Evolutionary conservation across 2,329 filamentous ascomycete species (phyloP), one percentile per base, ranked within the genome.

Genomic region (Arachnomyces sp.): DNA sequence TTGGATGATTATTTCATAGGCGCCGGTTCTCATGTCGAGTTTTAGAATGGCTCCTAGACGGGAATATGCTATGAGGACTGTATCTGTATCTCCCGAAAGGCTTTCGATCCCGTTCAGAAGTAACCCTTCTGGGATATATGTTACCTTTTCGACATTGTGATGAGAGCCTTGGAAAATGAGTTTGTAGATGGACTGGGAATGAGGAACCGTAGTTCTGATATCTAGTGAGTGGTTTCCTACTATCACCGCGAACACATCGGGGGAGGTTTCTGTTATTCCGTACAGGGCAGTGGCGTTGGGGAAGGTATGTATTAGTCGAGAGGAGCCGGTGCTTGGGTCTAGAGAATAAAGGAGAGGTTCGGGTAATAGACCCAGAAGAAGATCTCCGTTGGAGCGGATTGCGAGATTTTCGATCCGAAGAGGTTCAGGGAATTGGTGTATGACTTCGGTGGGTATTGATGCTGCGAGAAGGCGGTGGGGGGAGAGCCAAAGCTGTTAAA

Each of bases 31-130:
- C 12, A 28, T 42, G 30, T 48, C 39, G 7, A 48, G 39, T 8
- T 28, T 29, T 15, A 16, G 46, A 12, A 48, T 32, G 7, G 37
- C 17, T 7, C 46, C 46, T 8, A 39, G 34, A 29, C 28, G 16
- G n/a, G 46, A 44, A 31, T 48, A 44, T 2, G 28, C 42, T 3
- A 44, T 35, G 3, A 48, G 42, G n/a, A 48, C 38, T 5, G 21
- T 9, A 9, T 9, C 21, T 5, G 5, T 25, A 5, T 32, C 13
- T 28, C 13, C 31, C 8, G 8, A 14, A n/a, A 44, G 28, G n/a
- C 14, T 16, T 7, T 32, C 28, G 25, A 44, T 16, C 3, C 42
- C 42, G 29, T 44, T 44, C 5, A 44, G 29, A 9, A 30, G 13
- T 21, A 28, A 15, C 8, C 39, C 39, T 38, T 42, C 42, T 8